Conservation (phyloP, 2,329 filamentous ascomycete species). For the Amesomyces nigricolor region DNA sequence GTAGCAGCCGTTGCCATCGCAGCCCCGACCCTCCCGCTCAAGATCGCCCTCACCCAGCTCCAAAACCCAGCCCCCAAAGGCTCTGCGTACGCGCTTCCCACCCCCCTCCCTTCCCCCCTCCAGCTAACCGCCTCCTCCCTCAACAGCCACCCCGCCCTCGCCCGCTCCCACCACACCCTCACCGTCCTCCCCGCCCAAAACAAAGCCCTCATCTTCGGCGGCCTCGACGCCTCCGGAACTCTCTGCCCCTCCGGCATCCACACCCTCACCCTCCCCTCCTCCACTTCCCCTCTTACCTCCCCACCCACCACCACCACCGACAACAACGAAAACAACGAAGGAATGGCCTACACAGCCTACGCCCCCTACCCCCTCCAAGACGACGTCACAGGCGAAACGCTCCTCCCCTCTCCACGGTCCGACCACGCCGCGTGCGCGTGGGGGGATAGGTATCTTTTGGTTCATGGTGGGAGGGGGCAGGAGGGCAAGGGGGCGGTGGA, state of each 20-base stretch:
- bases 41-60: constrained; percentile 45
- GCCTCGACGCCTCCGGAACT: constrained; percentile 24
- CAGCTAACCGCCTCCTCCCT: background rate
- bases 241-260: constrained; percentile 48
- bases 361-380: constrained; percentile 29
- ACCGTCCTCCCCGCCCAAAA: constrained; percentile 42
- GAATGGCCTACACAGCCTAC: constrained; percentile 31
- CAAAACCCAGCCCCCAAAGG: constrained; percentile 31
- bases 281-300: background rate
- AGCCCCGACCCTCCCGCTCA: constrained; percentile 48
- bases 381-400: constrained; percentile 25
- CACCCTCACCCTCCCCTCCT: constrained; percentile 42
- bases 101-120: background rate
- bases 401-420: constrained; percentile 31
- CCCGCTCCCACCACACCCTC: constrained; percentile 46
- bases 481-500: constrained; percentile 28
- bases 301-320: background rate
- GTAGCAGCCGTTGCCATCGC: constrained; percentile 41
- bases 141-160: constrained; percentile 33
- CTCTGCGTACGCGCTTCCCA: constrained; percentile 26
- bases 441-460: constrained; percentile 28
- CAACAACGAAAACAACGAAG: background rate
- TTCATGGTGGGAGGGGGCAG: constrained; percentile 35
- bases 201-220: constrained; percentile 34
- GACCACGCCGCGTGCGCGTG: constrained; percentile 35